Evolutionary conservation across 2,329 filamentous ascomycete genomes (phyloP).

Genomic region (Aspergillus fischeri): DNA sequence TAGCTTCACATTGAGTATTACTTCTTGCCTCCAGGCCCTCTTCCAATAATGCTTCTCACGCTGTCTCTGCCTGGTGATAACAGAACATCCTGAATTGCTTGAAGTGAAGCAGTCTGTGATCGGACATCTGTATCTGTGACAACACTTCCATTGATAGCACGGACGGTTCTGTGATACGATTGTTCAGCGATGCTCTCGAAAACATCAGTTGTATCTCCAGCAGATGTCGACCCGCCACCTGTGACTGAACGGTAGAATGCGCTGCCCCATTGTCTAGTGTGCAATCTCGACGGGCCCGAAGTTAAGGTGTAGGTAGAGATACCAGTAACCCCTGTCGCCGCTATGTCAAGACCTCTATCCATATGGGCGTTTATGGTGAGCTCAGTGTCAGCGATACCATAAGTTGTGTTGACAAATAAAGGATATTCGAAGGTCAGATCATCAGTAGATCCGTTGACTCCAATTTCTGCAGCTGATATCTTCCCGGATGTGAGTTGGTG

Average conservation of each 20-base stretch:
- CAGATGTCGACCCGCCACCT: constrained; percentile 21
- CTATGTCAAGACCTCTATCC: constrained; percentile 46
- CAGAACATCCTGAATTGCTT: background rate
- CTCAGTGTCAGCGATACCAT: constrained; percentile 44
- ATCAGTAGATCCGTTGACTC: constrained; percentile 32
- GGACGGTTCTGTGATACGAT: constrained; percentile 19
- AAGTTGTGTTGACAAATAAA: constrained; percentile 54
- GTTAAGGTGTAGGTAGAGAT: constrained; percentile 59
- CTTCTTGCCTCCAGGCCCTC: background rate
- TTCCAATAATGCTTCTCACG: background rate
- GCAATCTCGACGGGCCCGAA: constrained; percentile 21
- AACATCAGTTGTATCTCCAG: constrained; percentile 24
- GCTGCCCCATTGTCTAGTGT: constrained; percentile 27
- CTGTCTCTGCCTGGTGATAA: background rate
- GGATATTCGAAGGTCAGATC: constrained; percentile 55
- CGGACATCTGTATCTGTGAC: constrained; percentile 11
- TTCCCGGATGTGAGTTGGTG: constrained; percentile 50
- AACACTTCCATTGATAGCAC: constrained; percentile 26
- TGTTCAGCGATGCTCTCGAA: constrained; percentile 22
- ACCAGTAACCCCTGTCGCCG: constrained; percentile 36
- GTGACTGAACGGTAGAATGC: constrained; percentile 22
- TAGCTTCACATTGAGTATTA: background rate
- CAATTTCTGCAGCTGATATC: constrained; percentile 22
- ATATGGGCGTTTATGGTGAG: constrained; percentile 49
- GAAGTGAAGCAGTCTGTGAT: background rate